A percentile compares a stretch with the other conserved stretches of the same genome.
These are phyloP conservation scores for Periconia macrospinosa DNA, from an alignment of 2,329 filamentous ascomycete genomes.

Conservation along the genomic window DNA sequence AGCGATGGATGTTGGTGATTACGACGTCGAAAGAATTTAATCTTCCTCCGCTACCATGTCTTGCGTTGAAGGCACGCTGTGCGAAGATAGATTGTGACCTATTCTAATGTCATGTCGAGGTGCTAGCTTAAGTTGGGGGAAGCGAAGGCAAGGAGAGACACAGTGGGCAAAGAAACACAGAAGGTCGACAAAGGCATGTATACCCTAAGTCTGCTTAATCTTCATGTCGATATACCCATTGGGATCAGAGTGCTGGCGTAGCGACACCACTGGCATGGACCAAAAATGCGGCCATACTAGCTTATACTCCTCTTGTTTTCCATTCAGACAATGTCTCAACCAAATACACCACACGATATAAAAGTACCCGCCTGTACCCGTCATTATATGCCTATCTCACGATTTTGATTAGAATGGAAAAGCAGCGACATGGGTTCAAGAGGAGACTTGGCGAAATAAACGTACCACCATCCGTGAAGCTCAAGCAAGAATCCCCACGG, in stretches of 20 bases:
- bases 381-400: constrained; percentile 69
- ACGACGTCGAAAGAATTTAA: neutral
- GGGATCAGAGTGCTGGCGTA: constrained; percentile 12
- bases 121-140: too few relatives aligned
- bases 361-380: constrained; percentile 79
- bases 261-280: constrained; percentile 57
- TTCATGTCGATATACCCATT: constrained; percentile 15
- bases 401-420: neutral
- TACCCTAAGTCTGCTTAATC: constrained; percentile 20
- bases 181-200: neutral
- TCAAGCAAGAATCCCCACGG: constrained; percentile 80
- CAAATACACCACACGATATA: constrained; percentile 85
- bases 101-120: too few relatives aligned
- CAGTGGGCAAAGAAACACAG: too few relatives aligned
- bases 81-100: too few relatives aligned
- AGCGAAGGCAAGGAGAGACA: too few relatives aligned
- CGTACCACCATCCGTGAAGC: constrained; percentile 72
- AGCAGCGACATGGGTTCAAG: neutral
- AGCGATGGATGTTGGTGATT: neutral
- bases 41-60: too few relatives aligned
- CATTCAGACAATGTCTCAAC: constrained; percentile 75
- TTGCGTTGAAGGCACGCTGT: too few relatives aligned
- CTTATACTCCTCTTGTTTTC: constrained; percentile 70
- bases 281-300: constrained; percentile 68
- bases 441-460: constrained; percentile 10